These are phyloP conservation scores for Spergularia marina DNA, from an alignment of 148 eudicot species.

Conservation along the genomic window DNA sequence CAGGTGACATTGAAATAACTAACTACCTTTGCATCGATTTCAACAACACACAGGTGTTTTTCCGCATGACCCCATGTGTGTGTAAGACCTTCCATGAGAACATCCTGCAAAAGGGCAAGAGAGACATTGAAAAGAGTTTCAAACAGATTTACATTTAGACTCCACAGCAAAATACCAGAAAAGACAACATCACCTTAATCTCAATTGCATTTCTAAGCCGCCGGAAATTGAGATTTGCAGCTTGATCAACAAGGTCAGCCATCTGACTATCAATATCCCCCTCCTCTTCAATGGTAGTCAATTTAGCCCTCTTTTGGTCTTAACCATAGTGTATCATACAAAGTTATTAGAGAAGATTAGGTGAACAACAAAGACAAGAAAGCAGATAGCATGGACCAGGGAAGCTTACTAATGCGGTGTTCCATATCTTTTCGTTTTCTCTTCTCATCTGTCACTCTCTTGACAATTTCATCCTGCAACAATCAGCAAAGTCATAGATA, in stretches of 20 bases:
- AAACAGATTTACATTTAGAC: not conserved
- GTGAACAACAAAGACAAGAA: conserved; percentile 5
- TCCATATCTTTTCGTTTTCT: conserved; percentile 55
- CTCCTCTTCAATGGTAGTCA: conserved; percentile 52
- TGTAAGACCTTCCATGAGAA: conserved; percentile 59
- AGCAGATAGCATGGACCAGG: not conserved
- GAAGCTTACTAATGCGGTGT: conserved; percentile 62
- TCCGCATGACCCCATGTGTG: conserved; percentile 65
- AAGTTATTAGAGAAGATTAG: not conserved
- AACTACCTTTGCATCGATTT: conserved; percentile 78
- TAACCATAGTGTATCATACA: conserved; percentile 20
- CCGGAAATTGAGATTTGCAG: conserved; percentile 45
- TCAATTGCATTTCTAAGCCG: conserved; percentile 53
- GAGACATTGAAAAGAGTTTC: not conserved
- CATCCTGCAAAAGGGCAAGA: conserved; percentile 42
- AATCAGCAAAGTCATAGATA: conserved; percentile 1
- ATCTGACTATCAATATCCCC: conserved; percentile 52
- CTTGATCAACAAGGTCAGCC: conserved; percentile 50
- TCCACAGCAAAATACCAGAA: conserved; percentile 3
- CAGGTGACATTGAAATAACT: not conserved
- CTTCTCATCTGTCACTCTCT: conserved; percentile 35
- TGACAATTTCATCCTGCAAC: conserved; percentile 64
- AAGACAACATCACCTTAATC: conserved; percentile 49
- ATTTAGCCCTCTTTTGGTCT: conserved; percentile 54
- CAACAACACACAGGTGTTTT: conserved; percentile 51